A percentile compares a stretch with the other conserved stretches of the same genome.
phyloP scores from a whole-genome alignment of 768 basidiomycete genomes.

The Amanita muscaria region DNA sequence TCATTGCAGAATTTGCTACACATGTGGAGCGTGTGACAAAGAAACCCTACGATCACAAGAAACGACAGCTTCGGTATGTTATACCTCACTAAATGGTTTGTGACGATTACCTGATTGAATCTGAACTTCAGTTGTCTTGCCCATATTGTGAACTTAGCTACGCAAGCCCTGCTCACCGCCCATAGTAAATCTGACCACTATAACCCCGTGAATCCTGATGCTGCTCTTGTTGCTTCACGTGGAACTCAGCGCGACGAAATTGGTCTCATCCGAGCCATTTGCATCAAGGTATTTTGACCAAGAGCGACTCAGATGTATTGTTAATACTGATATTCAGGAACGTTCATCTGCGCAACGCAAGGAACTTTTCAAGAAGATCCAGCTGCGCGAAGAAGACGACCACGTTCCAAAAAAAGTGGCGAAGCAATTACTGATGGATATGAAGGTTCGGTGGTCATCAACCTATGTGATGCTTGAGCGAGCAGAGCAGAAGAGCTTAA shows the following conservation, averaged over 20 bases:
- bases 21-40: neutral
- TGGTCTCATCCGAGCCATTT: constrained; percentile 18
- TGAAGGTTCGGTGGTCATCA: constrained; percentile 21
- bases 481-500: no score
- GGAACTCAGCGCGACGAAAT: constrained; percentile 19
- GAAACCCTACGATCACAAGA: no score
- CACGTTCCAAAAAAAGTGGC: neutral
- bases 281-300: constrained; percentile 17
- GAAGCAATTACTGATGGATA: constrained; percentile 15
- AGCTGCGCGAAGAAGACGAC: constrained; percentile 7
- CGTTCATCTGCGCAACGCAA: constrained; percentile 17
- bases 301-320: neutral
- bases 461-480: constrained; percentile 18
- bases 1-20: constrained; percentile 20
- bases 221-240: constrained; percentile 4
- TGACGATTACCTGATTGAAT: no score
- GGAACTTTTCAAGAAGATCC: constrained; percentile 16
- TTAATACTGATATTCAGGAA: constrained; percentile 12
- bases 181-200: constrained; percentile 19
- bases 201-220: constrained; percentile 14
- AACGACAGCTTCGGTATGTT: no score
- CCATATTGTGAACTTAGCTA: constrained; percentile 27
- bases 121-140: constrained; percentile 17
- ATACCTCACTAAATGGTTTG: no score
- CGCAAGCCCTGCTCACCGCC: constrained; percentile 21